phyloP scores from a whole-genome alignment of 1,139 yeast species.

The Yamadazyma dendronema region DNA sequence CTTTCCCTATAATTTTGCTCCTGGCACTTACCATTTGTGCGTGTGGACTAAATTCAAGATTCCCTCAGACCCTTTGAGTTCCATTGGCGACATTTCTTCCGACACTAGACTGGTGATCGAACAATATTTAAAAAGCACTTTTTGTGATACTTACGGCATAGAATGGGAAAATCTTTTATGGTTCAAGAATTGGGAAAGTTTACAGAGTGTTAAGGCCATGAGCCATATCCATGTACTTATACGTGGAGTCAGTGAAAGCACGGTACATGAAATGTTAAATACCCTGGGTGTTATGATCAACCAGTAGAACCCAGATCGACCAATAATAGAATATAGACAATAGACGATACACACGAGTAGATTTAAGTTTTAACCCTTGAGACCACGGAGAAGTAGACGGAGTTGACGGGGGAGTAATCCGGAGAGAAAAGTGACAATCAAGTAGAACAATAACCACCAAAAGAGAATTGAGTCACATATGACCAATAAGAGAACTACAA shows the following conservation, averaged over 20 bases:
- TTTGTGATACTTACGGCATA: slow-evolving; percentile 35
- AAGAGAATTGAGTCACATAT: not conserved
- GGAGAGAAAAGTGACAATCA: too few relatives aligned
- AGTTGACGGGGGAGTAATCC: too few relatives aligned
- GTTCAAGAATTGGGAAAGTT: slow-evolving; percentile 62
- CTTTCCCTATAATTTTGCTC: slow-evolving; percentile 43
- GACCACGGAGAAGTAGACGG: too few relatives aligned
- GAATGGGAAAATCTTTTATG: slow-evolving; percentile 42
- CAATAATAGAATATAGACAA: not conserved
- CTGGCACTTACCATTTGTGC: slow-evolving; percentile 38
- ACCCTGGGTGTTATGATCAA: slow-evolving; percentile 21
- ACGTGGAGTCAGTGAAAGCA: slow-evolving; percentile 28
- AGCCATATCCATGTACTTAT: slow-evolving; percentile 61
- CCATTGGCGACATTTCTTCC: slow-evolving; percentile 45
- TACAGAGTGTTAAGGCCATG: slow-evolving; percentile 57
- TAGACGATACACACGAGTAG: too few relatives aligned
- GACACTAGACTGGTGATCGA: slow-evolving; percentile 37
- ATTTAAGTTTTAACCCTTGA: too few relatives aligned
- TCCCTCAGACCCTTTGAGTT: slow-evolving; percentile 30
- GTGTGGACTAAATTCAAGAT: slow-evolving; percentile 42
- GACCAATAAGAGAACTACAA: not conserved
- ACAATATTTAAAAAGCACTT: slow-evolving; percentile 42
- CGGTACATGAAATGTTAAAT: slow-evolving; percentile 20
- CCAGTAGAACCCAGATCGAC: slow-evolving; percentile 15
- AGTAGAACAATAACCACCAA: not conserved